Evolutionary conservation across 495 filamentous ascomycete species (phyloP), one percentile per base, ranked within the genome.

Genomic region (Aspergillus baeticus): DNA sequence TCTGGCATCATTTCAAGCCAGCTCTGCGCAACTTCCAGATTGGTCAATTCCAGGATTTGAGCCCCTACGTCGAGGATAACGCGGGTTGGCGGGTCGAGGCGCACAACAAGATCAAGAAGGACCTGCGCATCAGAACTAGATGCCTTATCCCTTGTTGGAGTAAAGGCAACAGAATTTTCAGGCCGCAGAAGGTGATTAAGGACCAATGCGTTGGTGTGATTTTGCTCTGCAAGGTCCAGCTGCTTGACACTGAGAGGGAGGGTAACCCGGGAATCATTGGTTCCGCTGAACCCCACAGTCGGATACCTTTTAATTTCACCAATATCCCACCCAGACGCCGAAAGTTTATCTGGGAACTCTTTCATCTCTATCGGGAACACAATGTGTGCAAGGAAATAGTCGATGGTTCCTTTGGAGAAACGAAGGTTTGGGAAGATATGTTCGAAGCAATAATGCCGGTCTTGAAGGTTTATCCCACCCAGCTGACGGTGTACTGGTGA

Each of bases 1-100:
- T 23, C 45, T 36, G 38, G 41, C 10, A n/a, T 4, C 58, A 33
- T 33, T 38, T 47, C 11, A 0, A 87, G 62, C 82, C 81, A 85
- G 10, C 56, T 49, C 37, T 64, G 23, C 1, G 82, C 82, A 5
- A 90, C 74, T 15, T 81, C 67, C 0, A 58, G 3, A 51, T 90
- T 91, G 43, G 69, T 75, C 1, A 84, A 67, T 45, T 89, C 86
- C 2, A 91, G 62, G 10, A 91, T 82, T 60, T 90, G 87, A 0
- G 88, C 89, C 0, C 88, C 88, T 0, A 88, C 86, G 62, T 93
- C 87, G 0, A 92, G 73, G 13, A 92, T 81, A 0, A 92, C 86
- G 10, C 71, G 75, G 6, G 76, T 68, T 0, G 72, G 72, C 0
- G 69, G 75, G 0, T 69, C 26, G 35, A 81, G 65, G 1, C 21